Evolutionary conservation across 495 filamentous ascomycete genomes (phyloP), one percentile per base, ranked within the genome.

Genomic region (Hamigera avellanea): DNA sequence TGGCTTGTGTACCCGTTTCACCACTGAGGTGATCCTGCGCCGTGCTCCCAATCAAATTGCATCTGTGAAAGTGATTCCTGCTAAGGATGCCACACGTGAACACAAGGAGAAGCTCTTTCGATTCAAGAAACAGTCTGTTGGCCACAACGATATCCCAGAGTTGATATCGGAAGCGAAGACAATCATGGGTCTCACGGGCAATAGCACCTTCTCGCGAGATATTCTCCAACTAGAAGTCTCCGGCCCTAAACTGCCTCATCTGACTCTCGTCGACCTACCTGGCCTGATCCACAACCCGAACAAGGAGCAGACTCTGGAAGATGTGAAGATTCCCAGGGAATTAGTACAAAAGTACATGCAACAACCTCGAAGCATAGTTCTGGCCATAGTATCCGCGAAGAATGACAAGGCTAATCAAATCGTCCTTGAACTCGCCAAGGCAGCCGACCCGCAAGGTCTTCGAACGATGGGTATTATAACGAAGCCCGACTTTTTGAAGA

Each of bases 401-500:
- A 70, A 62, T 33, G 68, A 76, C 33, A 49, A 58, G 19, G 56
- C 61, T 2, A 73, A 66, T 12, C 72, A 81, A 33, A 39, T 44
- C 1, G 64, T 80, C 15, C 45, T 78, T 8, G 42, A 59, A n/a
- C 42, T 59, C 4, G 62, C 63, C 4, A 49, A 59, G 25, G 42
- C 45, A n/a, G 56, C 62, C 16, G 73, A 77, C 32, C 47, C 57
- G 1, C 48, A 45, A 7, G 62, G 69, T 0, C 26, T 50, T 1
- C 50, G 73, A 16, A 79, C 73, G 0, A 48, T 81, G 2, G 75
- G 73, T 0, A 68, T 73, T 14, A 69, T 74, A 19, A 70, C 67
- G 1, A 73, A 76, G 37, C 70, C 63, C 0, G 61, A 74, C 35
- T 16, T 4, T 46, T 55, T 64, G 3, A 57, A 64, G 35, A 62